These are phyloP conservation scores for Zarea fungicola DNA, from an alignment of 2,329 filamentous ascomycete genomes.

Conservation along the genomic window DNA sequence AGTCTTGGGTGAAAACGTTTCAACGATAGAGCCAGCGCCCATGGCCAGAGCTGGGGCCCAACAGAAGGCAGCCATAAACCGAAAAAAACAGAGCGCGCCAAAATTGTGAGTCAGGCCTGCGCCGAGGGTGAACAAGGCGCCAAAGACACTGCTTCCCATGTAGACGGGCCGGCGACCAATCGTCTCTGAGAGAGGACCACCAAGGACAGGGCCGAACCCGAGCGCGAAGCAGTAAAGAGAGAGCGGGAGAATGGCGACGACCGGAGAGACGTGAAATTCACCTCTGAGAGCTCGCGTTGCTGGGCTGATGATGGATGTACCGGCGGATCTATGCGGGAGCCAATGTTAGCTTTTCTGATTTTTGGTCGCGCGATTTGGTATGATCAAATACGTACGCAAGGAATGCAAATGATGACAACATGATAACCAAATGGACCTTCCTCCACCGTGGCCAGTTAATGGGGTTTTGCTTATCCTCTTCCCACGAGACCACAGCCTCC, in stretches of 20 bases:
- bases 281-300: constrained; percentile 40
- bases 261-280: constrained; percentile 50
- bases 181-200: constrained; percentile 54
- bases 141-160: constrained; percentile 38
- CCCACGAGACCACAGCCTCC: constrained; percentile 22
- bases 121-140: constrained; percentile 52
- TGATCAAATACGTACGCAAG: constrained; percentile 30
- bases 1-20: constrained; percentile 39
- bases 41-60: constrained; percentile 45
- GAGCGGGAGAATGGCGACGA: constrained; percentile 52
- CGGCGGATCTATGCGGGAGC: constrained; percentile 39
- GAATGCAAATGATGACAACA: constrained; percentile 35
- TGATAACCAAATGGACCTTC: constrained; percentile 35
- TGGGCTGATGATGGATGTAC: constrained; percentile 49
- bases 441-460: constrained; percentile 43
- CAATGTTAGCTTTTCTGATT: neutral
- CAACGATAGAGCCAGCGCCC: constrained; percentile 43
- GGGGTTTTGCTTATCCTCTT: constrained; percentile 40
- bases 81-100: constrained; percentile 44
- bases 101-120: constrained; percentile 47
- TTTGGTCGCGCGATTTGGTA: constrained; percentile 14
- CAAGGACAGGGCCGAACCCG: constrained; percentile 53
- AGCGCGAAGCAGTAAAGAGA: constrained; percentile 57
- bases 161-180: constrained; percentile 52
- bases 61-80: constrained; percentile 52